Evolutionary conservation across 352 stramenopile species (phyloP), one percentile per base, ranked within the genome.

Genomic region (Globisporangium polare): DNA sequence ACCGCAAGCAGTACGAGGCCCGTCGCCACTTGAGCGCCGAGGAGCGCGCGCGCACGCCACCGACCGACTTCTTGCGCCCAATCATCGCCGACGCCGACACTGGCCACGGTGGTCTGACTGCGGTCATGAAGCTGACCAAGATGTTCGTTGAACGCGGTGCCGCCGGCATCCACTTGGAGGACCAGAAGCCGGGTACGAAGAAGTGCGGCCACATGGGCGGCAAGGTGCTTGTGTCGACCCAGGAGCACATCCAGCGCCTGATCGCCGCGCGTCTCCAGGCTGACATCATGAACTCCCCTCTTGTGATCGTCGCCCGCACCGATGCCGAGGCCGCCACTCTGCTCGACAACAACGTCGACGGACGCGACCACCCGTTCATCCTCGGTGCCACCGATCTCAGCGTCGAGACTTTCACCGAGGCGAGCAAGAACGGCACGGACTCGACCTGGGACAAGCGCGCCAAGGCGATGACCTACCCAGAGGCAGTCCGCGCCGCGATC

Each of bases 171-270:
- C 97, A 99, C 83, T 93, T 99, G 57, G 97, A 99, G 76, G 97
- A 99, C 81, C 97, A 99, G 81, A 98, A 98, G 75, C 94, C 96
- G 6, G 96, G 97, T 66, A 99, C 96, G 1, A 99, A 99, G 79
- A 99, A 99, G 77, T 99, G 97, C 72, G 97, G 97, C 42, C 97
- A 99, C 82, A 99, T 99, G 96, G 95, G 96, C 31, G 96, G 96
- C 52, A 99, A 99, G 78, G 96, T 99, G 51, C 83, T 99, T 12
- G 96, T 99, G 22, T 96, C 94, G 22, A 97, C 97, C 13, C 86
- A 98, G 71, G 97, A 99, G 79, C 96, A 99, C 77, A 94, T 98
- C 69, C 93, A 99, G 83, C 92, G 96, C 26, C 79, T 99, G 15
- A 96, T 98, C 22, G 97, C 96, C 24, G 95, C 97, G 37, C 89